Percentiles rank a stretch among this genome's conserved stretches.
Evolutionary conservation across 2,329 filamentous ascomycete genomes (phyloP).

Genomic region (Emergomyces pasteurianus): DNA sequence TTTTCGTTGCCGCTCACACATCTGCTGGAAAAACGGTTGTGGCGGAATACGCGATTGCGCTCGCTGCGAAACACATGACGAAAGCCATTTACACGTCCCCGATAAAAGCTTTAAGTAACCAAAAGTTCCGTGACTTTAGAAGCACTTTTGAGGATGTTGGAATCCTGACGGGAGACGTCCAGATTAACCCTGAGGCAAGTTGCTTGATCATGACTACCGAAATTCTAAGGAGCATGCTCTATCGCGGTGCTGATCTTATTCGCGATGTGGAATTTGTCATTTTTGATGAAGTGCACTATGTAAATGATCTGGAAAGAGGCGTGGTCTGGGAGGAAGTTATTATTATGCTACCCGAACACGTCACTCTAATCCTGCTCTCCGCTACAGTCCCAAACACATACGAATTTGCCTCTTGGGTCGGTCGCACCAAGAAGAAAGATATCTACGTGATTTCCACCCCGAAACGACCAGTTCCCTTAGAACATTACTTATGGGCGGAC

Average conservation of each 20-base stretch:
- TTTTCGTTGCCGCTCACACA: constrained; percentile 95
- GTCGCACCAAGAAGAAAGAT: constrained; percentile 93
- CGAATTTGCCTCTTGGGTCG: constrained; percentile 97
- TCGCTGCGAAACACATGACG: constrained; percentile 97
- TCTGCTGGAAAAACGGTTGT: constrained; percentile 98
- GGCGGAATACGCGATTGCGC: constrained; percentile 91
- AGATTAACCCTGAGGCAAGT: constrained; percentile 94
- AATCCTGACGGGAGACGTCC: constrained; percentile 92
- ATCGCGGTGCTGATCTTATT: constrained; percentile 88
- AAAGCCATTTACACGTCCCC: constrained; percentile 98
- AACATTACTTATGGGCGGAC: constrained; percentile 92
- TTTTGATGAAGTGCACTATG: constrained; percentile 97
- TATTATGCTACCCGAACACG: constrained; percentile 96
- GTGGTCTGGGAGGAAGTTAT: constrained; percentile 99
- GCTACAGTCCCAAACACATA: constrained; percentile 96
- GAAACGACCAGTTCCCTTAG: constrained; percentile 85
- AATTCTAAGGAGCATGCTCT: constrained; percentile 95
- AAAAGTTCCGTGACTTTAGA: constrained; percentile 95
- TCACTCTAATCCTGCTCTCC: constrained; percentile 87
- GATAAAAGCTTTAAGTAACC: constrained; percentile 96
- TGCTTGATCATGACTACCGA: constrained; percentile 99
- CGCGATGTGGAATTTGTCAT: constrained; percentile 97
- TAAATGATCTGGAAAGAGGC: constrained; percentile 89
- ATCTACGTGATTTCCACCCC: constrained; percentile 98
- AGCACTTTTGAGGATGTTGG: constrained; percentile 88